Evolutionary conservation across 768 basidiomycete genomes (phyloP).

Genomic region (Mycena indigotica): DNA sequence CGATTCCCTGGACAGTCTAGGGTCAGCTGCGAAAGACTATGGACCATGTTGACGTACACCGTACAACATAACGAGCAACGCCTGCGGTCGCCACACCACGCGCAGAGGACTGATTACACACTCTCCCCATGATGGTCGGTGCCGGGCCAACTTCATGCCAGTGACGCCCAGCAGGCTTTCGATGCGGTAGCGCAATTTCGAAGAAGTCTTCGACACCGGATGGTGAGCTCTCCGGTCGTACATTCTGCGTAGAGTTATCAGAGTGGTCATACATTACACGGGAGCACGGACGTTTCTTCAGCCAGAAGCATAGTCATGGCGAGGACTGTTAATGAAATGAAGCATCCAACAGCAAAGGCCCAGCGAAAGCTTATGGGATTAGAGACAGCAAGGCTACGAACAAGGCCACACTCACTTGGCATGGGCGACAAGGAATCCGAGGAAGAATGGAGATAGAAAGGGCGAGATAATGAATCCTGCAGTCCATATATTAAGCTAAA

Average conservation of each 20-base stretch:
- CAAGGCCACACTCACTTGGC: slow-evolving; percentile 23
- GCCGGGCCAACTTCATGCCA: slow-evolving; percentile 51
- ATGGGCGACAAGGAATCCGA: slow-evolving; percentile 52
- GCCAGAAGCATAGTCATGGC: slow-evolving; percentile 46
- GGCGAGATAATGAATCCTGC: slow-evolving; percentile 58
- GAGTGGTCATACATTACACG: slow-evolving; percentile 47
- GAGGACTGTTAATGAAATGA: slow-evolving; percentile 46
- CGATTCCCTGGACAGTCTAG: slow-evolving; percentile 29
- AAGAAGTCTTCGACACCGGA: slow-evolving; percentile 38
- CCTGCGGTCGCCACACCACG: slow-evolving; percentile 48
- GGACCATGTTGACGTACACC: slow-evolving; percentile 27
- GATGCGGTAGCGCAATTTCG: slow-evolving; percentile 47
- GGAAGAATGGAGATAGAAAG: slow-evolving; percentile 48
- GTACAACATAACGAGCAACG: slow-evolving; percentile 38
- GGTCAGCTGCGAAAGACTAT: not conserved
- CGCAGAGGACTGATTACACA: slow-evolving; percentile 28
- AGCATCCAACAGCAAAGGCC: slow-evolving; percentile 50
- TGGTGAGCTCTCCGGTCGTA: slow-evolving; percentile 54
- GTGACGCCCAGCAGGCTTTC: slow-evolving; percentile 58
- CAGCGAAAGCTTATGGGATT: slow-evolving; percentile 48
- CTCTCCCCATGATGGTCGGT: slow-evolving; percentile 39
- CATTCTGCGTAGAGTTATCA: slow-evolving; percentile 36
- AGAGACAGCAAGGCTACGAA: no score
- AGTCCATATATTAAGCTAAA: slow-evolving; percentile 56
- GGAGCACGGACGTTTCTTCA: slow-evolving; percentile 47